A percentile compares a stretch with the other conserved stretches of the same genome.
Conservation (phyloP, 2,329 filamentous ascomycete genomes). For the Dactylellina drechsleri region DNA sequence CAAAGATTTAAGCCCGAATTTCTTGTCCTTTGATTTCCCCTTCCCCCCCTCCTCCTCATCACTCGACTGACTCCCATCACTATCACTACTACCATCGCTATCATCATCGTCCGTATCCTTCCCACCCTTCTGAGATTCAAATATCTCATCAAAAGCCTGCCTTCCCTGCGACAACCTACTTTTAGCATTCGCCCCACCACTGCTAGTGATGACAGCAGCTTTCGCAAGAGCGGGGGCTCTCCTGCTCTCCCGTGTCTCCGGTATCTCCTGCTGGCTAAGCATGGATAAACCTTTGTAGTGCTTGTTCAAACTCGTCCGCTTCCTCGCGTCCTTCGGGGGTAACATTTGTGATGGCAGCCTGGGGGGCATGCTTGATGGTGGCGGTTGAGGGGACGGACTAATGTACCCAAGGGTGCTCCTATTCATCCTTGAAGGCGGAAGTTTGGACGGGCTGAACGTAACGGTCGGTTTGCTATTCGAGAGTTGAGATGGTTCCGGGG, state of each 20-base stretch:
- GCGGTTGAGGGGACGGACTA: conserved; percentile 47
- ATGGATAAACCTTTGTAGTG: conserved; percentile 42
- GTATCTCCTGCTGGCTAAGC: conserved; percentile 50
- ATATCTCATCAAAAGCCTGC: conserved; percentile 33
- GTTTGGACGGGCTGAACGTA: conserved; percentile 22
- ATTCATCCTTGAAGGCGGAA: conserved; percentile 50
- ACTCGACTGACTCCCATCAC: conserved; percentile 2
- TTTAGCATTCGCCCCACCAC: conserved; percentile 11
- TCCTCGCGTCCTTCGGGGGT: conserved; percentile 27
- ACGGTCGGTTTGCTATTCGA: background rate
- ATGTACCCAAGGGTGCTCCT: conserved; percentile 49
- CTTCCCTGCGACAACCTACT: conserved; percentile 30
- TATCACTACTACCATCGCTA: conserved; percentile 25
- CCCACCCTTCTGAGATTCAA: conserved; percentile 38
- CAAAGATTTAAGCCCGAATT: background rate
- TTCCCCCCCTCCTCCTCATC: conserved; percentile 33
- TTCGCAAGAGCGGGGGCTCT: conserved; percentile 7
- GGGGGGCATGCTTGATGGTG: conserved; percentile 49
- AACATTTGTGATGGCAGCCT: conserved; percentile 35
- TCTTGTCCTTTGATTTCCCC: conserved; percentile 18
- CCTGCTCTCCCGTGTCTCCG: conserved; percentile 37
- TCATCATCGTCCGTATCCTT: conserved; percentile 43
- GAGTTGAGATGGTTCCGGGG: conserved; percentile 24
- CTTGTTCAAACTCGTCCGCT: conserved; percentile 35
- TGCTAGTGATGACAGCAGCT: background rate